A percentile compares a stretch with the other conserved stretches of the same genome.
phyloP scores from a whole-genome alignment of 2,329 filamentous ascomycete genomes.

The Verticillium nonalfalfae region DNA sequence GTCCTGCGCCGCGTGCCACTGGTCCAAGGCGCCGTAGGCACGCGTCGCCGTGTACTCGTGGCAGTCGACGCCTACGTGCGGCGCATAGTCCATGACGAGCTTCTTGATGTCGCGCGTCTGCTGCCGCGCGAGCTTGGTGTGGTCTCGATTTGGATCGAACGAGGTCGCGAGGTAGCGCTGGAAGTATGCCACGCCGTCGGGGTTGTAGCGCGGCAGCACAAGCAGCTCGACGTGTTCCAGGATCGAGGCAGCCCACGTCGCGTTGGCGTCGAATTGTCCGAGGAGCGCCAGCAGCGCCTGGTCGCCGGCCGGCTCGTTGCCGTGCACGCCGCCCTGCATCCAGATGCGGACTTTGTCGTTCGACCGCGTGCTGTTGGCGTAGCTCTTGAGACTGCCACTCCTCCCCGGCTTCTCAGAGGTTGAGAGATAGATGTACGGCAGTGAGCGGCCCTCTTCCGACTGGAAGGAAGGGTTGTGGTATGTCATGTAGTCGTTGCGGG shows the following conservation, averaged over 20 bases:
- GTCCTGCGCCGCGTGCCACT: slow-evolving; percentile 8
- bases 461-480: slow-evolving; percentile 12
- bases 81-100: slow-evolving; percentile 17
- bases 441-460: slow-evolving; percentile 16
- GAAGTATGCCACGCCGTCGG: slow-evolving; percentile 25
- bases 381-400: not conserved
- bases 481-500: slow-evolving; percentile 16
- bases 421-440: slow-evolving; percentile 14
- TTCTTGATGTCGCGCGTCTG: slow-evolving; percentile 23
- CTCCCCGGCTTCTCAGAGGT: not conserved
- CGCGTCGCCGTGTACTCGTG: slow-evolving; percentile 21
- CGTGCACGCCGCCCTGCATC: slow-evolving; percentile 23
- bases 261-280: slow-evolving; percentile 20
- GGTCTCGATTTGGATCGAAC: slow-evolving; percentile 25
- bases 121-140: slow-evolving; percentile 22
- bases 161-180: slow-evolving; percentile 20
- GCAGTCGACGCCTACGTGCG: slow-evolving; percentile 24
- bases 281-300: slow-evolving; percentile 21
- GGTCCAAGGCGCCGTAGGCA: not conserved
- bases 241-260: slow-evolving; percentile 18
- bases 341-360: slow-evolving; percentile 20
- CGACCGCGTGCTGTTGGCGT: slow-evolving; percentile 6
- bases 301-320: slow-evolving; percentile 24
- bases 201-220: slow-evolving; percentile 23
- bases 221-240: slow-evolving; percentile 21